Conservation (phyloP, 2,329 filamentous ascomycete species). For the Phaeomoniella chlamydospora region DNA sequence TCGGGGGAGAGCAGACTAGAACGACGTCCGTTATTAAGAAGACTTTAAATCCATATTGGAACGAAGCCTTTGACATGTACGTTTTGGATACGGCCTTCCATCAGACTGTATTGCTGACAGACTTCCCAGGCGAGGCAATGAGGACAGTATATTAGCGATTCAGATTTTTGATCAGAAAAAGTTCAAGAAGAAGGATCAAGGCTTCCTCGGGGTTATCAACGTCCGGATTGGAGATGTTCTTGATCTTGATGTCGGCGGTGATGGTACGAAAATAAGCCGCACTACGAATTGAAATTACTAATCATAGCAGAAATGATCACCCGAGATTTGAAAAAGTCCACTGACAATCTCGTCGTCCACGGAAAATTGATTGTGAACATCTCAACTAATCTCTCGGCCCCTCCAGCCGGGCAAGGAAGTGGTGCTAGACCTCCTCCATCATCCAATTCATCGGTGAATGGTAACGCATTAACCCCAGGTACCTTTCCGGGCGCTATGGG, state of each 20-base stretch:
- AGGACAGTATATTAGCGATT: slow-evolving; percentile 92
- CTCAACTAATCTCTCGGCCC: slow-evolving; percentile 71
- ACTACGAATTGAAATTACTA: slow-evolving; percentile 10
- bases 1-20: slow-evolving; percentile 95
- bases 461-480: slow-evolving; percentile 4
- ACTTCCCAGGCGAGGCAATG: slow-evolving; percentile 63
- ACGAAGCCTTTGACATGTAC: slow-evolving; percentile 97
- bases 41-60: slow-evolving; percentile 99
- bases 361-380: slow-evolving; percentile 95
- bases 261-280: slow-evolving; percentile 48
- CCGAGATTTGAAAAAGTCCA: slow-evolving; percentile 90
- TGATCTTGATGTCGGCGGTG: slow-evolving; percentile 74
- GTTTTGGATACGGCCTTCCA: slow-evolving; percentile 15
- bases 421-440: slow-evolving; percentile 8
- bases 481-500: slow-evolving; percentile 1
- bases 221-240: slow-evolving; percentile 90
- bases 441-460: slow-evolving; percentile 5
- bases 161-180: slow-evolving; percentile 99
- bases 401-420: slow-evolving; percentile 59
- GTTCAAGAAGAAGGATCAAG: slow-evolving; percentile 99
- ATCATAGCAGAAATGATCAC: slow-evolving; percentile 73
- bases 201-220: slow-evolving; percentile 95
- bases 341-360: slow-evolving; percentile 93
- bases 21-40: slow-evolving; percentile 97
- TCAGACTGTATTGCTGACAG: slow-evolving; percentile 3